Evolutionary conservation across 768 basidiomycete species (phyloP), one percentile per base, ranked within the genome.

Genomic region (Gymnopilus dilepis): DNA sequence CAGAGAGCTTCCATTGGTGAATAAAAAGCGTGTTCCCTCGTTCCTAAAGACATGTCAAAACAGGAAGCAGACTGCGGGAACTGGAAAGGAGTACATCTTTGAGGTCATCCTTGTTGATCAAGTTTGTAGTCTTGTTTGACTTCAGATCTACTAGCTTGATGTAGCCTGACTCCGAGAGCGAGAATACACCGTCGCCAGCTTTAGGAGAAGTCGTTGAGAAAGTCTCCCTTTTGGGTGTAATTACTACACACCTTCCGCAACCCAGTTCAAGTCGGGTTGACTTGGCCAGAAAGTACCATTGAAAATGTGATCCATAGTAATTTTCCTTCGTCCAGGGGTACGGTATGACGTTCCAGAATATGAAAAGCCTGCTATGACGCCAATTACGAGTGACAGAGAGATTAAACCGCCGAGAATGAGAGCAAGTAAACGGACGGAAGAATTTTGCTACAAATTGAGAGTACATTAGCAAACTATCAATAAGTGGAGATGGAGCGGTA

Each of bases 131-230:
- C 4, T 77, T 80, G 68, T 93, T 94, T 24, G 84, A 86, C 73
- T 89, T 87, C 21, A 98, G 80, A 69, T 96, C 90, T 4, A 92
- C 87, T 4, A 99, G 84, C 34, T 86, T 81, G 73, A 99, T 92
- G 56, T 82, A 80, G 12, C 85, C 86, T 26, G 84, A 77, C 50
- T 86, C 76, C 21, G 76, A 76, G 0, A 85, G 78, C 6, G 92
- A 92, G 77, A 89, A 97, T 1, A 97, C 92, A 0, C 97, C 97
- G 72, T 99, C 97, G 0, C 94, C 94, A 67, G 96, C 97, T 97
- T 58, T 42, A 47, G 6, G 17, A 24, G 24, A 33, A 21, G 28
- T 38, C n/a, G 45, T 62, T 21, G 24, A 19, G 6, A 43, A 17
- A 31, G 21, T 13, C 28, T 40, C 28, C n/a, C 48, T 5, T 28